These are phyloP conservation scores for Pisolithus marmoratus DNA, from an alignment of 768 basidiomycete genomes.

Conservation along the genomic window DNA sequence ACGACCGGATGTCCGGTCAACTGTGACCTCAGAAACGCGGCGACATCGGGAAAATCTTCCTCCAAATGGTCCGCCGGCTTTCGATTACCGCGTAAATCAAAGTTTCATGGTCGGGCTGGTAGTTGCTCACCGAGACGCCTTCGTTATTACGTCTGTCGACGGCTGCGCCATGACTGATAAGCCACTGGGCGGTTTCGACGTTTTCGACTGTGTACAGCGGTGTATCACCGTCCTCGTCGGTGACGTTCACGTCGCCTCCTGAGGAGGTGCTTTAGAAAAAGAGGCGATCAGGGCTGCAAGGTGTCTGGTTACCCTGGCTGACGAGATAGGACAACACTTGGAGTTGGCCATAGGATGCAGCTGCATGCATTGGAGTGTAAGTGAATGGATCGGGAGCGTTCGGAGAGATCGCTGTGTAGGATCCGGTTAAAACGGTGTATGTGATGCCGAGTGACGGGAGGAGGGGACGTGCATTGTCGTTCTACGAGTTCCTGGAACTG, in stretches of 20 bases:
- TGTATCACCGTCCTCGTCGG: constrained; percentile 85
- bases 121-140: constrained; percentile 60
- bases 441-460: constrained; percentile 10
- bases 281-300: background rate
- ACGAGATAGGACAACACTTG: constrained; percentile 74
- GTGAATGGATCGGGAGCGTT: constrained; percentile 67
- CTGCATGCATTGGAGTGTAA: constrained; percentile 92
- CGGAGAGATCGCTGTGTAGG: constrained; percentile 50
- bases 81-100: constrained; percentile 3
- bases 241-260: constrained; percentile 86
- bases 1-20: constrained; percentile 12
- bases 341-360: constrained; percentile 85
- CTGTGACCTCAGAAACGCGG: constrained; percentile 50
- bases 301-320: constrained; percentile 44
- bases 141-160: constrained; percentile 59
- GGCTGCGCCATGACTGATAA: constrained; percentile 73
- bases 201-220: constrained; percentile 88
- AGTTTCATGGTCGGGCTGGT: background rate
- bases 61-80: constrained; percentile 62
- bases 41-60: constrained; percentile 67
- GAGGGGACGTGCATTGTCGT: constrained; percentile 41
- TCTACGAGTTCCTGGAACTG: constrained; percentile 52
- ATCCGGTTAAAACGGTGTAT: constrained; percentile 28
- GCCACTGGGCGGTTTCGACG: constrained; percentile 67
- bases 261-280: constrained; percentile 3